Evolutionary conservation across 345 rosid species (phyloP).

Genomic region (Linum tenue): DNA sequence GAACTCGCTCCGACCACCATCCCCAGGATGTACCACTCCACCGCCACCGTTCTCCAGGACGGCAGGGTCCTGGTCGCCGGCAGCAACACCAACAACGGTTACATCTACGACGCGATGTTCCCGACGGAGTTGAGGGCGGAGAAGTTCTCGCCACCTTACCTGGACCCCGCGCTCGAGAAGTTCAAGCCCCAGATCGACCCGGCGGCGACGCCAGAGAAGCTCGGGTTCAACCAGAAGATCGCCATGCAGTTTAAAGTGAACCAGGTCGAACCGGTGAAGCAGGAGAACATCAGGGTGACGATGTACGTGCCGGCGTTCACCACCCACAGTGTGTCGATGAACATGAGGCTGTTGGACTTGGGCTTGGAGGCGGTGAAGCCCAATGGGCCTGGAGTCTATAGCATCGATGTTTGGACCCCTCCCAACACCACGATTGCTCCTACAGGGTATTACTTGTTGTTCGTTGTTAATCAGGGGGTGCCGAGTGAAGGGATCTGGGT

Average conservation of each 20-base stretch:
- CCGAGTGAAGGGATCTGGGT: slow-evolving; percentile 1
- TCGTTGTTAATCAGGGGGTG: neutral
- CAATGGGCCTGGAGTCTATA: slow-evolving; percentile 6
- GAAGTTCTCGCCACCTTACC: slow-evolving; percentile 68
- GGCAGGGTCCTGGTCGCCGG: slow-evolving; percentile 53
- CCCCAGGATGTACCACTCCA: slow-evolving; percentile 68
- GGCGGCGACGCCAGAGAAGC: neutral
- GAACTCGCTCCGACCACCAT: slow-evolving; percentile 32
- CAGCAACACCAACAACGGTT: slow-evolving; percentile 63
- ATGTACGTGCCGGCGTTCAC: slow-evolving; percentile 61
- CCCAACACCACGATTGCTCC: slow-evolving; percentile 10
- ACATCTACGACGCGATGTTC: slow-evolving; percentile 36
- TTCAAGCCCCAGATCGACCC: slow-evolving; percentile 28
- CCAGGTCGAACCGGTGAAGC: neutral
- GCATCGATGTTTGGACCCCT: slow-evolving; percentile 26
- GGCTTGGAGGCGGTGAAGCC: slow-evolving; percentile 16
- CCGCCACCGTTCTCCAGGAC: slow-evolving; percentile 42
- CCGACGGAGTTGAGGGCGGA: slow-evolving; percentile 64
- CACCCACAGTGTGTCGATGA: slow-evolving; percentile 64
- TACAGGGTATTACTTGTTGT: neutral
- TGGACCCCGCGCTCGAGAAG: slow-evolving; percentile 28
- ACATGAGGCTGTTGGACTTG: slow-evolving; percentile 41
- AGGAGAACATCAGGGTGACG: slow-evolving; percentile 25
- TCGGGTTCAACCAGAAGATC: slow-evolving; percentile 24
- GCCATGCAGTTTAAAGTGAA: slow-evolving; percentile 16